These are phyloP conservation scores for Ustilago crameri DNA, from an alignment of 1,284 basidiomycete genomes.

Conservation along the genomic window DNA sequence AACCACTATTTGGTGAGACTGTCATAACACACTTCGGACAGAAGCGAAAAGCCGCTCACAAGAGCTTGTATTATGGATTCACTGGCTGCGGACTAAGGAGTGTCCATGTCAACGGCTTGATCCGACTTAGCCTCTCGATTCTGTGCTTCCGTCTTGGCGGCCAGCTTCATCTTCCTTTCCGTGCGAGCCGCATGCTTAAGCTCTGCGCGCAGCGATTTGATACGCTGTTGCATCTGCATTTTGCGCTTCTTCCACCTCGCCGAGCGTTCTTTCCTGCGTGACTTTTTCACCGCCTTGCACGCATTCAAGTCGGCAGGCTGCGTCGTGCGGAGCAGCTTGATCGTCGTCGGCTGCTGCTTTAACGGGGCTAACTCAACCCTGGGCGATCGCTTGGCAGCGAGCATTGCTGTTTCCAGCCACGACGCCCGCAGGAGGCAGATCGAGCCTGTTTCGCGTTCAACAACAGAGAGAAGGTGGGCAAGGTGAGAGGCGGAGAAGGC, in stretches of 20 bases:
- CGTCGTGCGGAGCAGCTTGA: slow-evolving; percentile 38
- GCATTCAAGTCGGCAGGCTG: slow-evolving; percentile 41
- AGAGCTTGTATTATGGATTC: no score
- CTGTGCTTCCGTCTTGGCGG: neutral
- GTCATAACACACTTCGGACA: no score
- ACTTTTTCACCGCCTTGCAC: slow-evolving; percentile 28
- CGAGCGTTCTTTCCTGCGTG: slow-evolving; percentile 19
- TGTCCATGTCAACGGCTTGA: slow-evolving; percentile 1
- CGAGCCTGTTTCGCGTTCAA: slow-evolving; percentile 24
- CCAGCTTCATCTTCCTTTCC: slow-evolving; percentile 3
- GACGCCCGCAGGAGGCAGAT: slow-evolving; percentile 14
- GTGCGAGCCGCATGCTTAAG: slow-evolving; percentile 7
- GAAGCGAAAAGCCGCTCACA: no score
- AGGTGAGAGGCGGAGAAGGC: slow-evolving; percentile 8
- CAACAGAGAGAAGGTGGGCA: slow-evolving; percentile 3
- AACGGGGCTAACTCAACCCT: neutral
- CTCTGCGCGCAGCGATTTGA: slow-evolving; percentile 8
- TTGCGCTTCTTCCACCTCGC: slow-evolving; percentile 36
- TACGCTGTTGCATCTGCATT: slow-evolving; percentile 11
- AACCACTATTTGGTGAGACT: no score
- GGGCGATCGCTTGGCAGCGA: slow-evolving; percentile 7
- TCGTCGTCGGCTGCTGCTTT: slow-evolving; percentile 20
- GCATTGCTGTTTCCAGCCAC: slow-evolving; percentile 41
- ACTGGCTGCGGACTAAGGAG: neutral
- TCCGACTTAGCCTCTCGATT: neutral